phyloP scores from a whole-genome alignment of 495 filamentous ascomycete genomes.

The Neurospora intermedia region DNA sequence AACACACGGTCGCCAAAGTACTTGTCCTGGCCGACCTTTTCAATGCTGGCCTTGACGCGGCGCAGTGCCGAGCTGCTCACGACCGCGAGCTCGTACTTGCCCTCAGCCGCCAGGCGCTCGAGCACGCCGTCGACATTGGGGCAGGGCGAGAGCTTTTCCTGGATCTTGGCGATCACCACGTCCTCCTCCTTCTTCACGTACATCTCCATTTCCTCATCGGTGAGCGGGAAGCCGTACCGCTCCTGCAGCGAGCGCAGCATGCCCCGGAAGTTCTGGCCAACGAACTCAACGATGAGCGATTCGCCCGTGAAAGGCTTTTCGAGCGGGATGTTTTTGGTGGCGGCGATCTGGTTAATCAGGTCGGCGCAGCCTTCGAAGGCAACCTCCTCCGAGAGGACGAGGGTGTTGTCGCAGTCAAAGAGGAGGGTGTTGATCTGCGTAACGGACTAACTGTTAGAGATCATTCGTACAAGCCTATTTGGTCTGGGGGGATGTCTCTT shows the following conservation, averaged over 20 bases:
- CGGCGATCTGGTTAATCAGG: constrained; percentile 82
- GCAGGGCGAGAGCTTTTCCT: constrained; percentile 57
- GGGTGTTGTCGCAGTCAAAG: constrained; percentile 97
- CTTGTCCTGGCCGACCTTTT: constrained; percentile 70
- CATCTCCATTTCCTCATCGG: constrained; percentile 53
- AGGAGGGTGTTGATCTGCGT: constrained; percentile 46
- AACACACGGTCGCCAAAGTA: constrained; percentile 75
- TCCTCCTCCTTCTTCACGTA: constrained; percentile 77
- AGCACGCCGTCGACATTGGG: constrained; percentile 61
- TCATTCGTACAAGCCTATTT: neutral
- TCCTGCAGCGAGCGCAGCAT: constrained; percentile 64
- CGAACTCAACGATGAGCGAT: constrained; percentile 75
- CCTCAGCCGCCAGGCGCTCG: constrained; percentile 47
- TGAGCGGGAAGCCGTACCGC: constrained; percentile 64
- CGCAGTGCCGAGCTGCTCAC: constrained; percentile 72
- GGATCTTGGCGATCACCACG: constrained; percentile 73
- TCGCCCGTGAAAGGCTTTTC: constrained; percentile 65
- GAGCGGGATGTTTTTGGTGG: constrained; percentile 45
- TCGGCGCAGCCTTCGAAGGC: constrained; percentile 93
- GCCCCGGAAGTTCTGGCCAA: constrained; percentile 93
- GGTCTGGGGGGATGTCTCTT: neutral
- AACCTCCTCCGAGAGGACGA: constrained; percentile 82
- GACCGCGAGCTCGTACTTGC: constrained; percentile 69
- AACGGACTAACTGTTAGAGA: neutral
- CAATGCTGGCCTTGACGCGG: constrained; percentile 67